A percentile compares a stretch with the other conserved stretches of the same genome.
Evolutionary conservation across 2,329 filamentous ascomycete genomes (phyloP).

Genomic region (Penicillium nordicum): DNA sequence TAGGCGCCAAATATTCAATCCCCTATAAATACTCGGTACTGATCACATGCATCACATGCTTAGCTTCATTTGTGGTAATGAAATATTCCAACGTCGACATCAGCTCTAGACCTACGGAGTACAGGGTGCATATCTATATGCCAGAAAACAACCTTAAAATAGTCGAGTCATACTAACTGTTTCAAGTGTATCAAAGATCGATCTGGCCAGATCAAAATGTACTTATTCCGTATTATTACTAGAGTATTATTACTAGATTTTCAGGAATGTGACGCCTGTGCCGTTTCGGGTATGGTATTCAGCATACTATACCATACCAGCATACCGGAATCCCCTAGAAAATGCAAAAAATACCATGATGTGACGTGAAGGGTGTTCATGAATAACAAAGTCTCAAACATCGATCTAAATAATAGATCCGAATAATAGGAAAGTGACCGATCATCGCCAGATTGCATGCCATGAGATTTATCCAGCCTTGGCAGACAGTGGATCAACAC

Average conservation of each 20-base stretch:
- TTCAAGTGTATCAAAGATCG: not conserved
- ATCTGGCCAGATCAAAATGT: not conserved
- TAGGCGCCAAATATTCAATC: not conserved
- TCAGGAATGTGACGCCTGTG: conserved; percentile 16
- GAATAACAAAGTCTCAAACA: not conserved
- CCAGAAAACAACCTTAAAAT: conserved; percentile 9
- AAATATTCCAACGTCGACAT: conserved; percentile 1
- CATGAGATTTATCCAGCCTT: conserved; percentile 23
- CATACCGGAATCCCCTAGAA: conserved; percentile 10
- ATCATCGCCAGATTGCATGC: conserved; percentile 16
- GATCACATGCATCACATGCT: conserved; percentile 9
- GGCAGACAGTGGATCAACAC: conserved; percentile 17
- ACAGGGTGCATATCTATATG: not conserved
- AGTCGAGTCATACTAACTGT: not conserved
- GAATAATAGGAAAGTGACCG: conserved; percentile 3
- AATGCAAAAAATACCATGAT: conserved; percentile 11
- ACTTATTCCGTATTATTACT: conserved; percentile 5
- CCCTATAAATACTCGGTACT: not conserved
- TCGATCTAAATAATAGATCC: not conserved
- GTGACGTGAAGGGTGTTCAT: not conserved
- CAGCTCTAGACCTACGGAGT: not conserved
- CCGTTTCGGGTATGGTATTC: conserved; percentile 20
- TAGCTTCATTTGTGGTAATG: not conserved
- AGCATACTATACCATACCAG: conserved; percentile 16
- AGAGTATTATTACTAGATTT: conserved; percentile 6